phyloP scores from a whole-genome alignment of 177 flowering plant genomes.

The Telopea speciosissima region DNA sequence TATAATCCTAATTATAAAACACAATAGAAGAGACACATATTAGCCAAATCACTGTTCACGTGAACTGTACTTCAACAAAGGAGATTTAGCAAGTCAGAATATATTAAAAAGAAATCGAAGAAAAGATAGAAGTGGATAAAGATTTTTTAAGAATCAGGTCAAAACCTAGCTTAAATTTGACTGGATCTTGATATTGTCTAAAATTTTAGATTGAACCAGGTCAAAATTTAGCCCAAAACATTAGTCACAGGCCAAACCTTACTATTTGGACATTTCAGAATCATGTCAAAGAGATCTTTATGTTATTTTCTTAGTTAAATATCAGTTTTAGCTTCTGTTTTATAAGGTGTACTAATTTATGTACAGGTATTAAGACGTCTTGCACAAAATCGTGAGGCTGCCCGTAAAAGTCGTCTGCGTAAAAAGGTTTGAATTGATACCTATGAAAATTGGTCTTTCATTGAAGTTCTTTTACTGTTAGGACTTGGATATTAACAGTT shows the following conservation, averaged over 20 bases:
- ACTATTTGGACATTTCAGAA: neutral
- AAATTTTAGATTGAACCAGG: neutral
- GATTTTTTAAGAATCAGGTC: no score
- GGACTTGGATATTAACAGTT: neutral
- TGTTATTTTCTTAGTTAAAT: neutral
- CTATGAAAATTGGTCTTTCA: neutral
- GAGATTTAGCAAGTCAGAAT: no score
- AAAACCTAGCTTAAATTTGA: neutral
- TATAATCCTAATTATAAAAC: no score
- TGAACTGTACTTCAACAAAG: no score
- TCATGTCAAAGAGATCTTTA: neutral
- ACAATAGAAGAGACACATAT: no score
- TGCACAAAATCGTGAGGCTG: conserved; percentile 90
- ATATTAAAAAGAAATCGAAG: no score
- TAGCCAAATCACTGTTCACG: no score
- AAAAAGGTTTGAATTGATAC: conserved; percentile 53
- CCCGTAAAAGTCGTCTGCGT: conserved; percentile 75
- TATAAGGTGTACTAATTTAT: neutral
- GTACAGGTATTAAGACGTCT: conserved; percentile 64
- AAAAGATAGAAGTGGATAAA: no score
- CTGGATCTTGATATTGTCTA: neutral
- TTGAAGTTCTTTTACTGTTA: neutral
- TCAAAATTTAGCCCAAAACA: neutral
- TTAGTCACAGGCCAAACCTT: neutral
- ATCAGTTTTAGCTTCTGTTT: neutral